phyloP scores from a whole-genome alignment of 2,329 filamentous ascomycete genomes.

The Colletotrichum cordylinicola region DNA sequence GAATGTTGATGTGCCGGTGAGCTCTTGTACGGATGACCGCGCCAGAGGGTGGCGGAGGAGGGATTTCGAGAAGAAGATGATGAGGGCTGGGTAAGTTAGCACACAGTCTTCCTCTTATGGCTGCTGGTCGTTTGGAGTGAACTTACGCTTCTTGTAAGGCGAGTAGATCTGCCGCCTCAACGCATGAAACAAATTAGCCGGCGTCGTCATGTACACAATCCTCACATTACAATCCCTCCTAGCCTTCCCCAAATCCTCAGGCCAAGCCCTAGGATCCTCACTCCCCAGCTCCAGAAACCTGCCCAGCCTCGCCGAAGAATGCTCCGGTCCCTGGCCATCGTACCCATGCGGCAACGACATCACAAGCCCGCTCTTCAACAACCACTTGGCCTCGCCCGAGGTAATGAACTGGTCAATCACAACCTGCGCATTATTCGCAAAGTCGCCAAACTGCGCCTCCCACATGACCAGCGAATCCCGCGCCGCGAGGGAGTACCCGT shows the following conservation, averaged over 20 bases:
- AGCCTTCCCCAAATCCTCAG: slow-evolving; percentile 89
- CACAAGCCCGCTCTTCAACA: slow-evolving; percentile 94
- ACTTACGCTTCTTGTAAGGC: slow-evolving; percentile 99
- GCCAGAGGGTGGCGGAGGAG: slow-evolving; percentile 92
- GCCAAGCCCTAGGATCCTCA: slow-evolving; percentile 85
- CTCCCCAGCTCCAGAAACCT: slow-evolving; percentile 96
- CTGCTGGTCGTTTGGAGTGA: too few species aligned
- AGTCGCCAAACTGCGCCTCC: slow-evolving; percentile 99
- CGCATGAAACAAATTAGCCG: slow-evolving; percentile 94
- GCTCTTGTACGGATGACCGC: slow-evolving; percentile 87
- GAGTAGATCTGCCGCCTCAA: slow-evolving; percentile 96
- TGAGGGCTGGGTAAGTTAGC: slow-evolving; percentile 66
- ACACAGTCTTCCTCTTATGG: too few species aligned
- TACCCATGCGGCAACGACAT: slow-evolving; percentile 97
- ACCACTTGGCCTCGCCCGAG: slow-evolving; percentile 97
- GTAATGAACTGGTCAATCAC: slow-evolving; percentile 99
- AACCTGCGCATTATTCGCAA: slow-evolving; percentile 98
- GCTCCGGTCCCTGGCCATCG: slow-evolving; percentile 96
- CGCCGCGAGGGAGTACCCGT: slow-evolving; percentile 95
- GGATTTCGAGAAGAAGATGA: slow-evolving; percentile 98
- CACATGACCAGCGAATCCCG: slow-evolving; percentile 97
- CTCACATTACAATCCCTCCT: slow-evolving; percentile 99
- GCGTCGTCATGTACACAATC: slow-evolving; percentile 95
- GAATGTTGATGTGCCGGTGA: slow-evolving; percentile 90
- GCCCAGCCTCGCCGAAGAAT: slow-evolving; percentile 96